Percentiles rank a stretch among this genome's conserved stretches.
phyloP scores from a whole-genome alignment of 176 grass and related monocot genomes.

The Oropetium thomaeum region DNA sequence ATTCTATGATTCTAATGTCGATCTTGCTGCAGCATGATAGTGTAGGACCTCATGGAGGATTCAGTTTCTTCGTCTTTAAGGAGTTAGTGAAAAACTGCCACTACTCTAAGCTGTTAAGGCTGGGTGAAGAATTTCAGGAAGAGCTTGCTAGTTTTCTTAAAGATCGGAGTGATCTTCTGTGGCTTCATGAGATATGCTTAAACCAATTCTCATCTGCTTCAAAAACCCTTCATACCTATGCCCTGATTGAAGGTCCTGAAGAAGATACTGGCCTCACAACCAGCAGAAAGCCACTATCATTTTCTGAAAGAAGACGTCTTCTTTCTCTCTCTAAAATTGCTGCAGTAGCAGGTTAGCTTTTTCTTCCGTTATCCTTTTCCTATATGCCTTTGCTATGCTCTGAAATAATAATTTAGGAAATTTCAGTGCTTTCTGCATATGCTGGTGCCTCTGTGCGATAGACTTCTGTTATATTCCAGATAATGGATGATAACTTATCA shows the following conservation, averaged over 20 bases:
- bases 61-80: constrained; percentile 89
- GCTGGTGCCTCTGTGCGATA: constrained; percentile 13
- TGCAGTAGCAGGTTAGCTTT: constrained; percentile 73
- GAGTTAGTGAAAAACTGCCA: constrained; percentile 57
- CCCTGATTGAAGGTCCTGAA: constrained; percentile 39
- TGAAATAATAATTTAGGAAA: constrained; percentile 2
- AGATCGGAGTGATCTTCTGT: constrained; percentile 70
- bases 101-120: constrained; percentile 79
- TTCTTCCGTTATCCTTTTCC: constrained; percentile 19
- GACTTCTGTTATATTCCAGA: neutral
- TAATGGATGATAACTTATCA: constrained; percentile 22
- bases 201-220: constrained; percentile 82
- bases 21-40: constrained; percentile 82
- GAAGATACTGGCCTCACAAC: constrained; percentile 42
- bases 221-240: constrained; percentile 68
- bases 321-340: constrained; percentile 98
- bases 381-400: neutral
- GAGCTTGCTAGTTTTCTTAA: constrained; percentile 85
- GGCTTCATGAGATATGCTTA: constrained; percentile 89
- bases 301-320: constrained; percentile 74
- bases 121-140: constrained; percentile 98
- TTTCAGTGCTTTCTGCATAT: neutral
- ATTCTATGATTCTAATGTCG: constrained; percentile 38
- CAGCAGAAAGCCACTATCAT: constrained; percentile 39
- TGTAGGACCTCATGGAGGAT: constrained; percentile 83